Evolutionary conservation across 169 alveolate genomes (phyloP), one percentile per base, ranked within the genome.

Genomic region (Plasmodium cynomolgi): DNA sequence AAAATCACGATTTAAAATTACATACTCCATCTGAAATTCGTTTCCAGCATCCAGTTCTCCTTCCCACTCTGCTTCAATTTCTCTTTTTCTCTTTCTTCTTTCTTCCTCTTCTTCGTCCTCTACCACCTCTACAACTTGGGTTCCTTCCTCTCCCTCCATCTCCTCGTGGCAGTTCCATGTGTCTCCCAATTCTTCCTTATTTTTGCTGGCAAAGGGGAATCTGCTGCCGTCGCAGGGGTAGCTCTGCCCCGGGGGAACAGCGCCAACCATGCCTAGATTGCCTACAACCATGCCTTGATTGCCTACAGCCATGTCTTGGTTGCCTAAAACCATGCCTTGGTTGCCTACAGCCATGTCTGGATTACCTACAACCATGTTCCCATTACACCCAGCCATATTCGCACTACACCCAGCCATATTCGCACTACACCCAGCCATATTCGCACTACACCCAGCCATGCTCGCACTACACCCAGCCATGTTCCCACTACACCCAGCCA

Each of bases 1-100:
- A 41, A 39, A 71, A 84, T 84, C 73, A 72, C 26, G 47, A 72
- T 71, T 84, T 37, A 71, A 20, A 71, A 84, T 84, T 3, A 20
- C 5, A 31, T 58, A 23, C 33, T 56, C 83, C 20, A 20, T 23
- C 39, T 17, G 26, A 17, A 8, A n/a, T 6, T 84, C 73, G 54
- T 29, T 39, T 41, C 75, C 92, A 1, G 29, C 82, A 20, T 0
- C 68, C 26, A 20, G 0, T 13, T 41, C 37, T 68, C 15, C 41
- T 71, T 41, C 37, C 56, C 37, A 33, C n/a, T 31, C 73, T n/a
- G 13, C 29, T 13, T 37, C 44, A 26, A 44, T n/a, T 83, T 47
- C 39, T 26, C 62, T 81, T 47, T 81, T 20, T 29, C 34, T 81
- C n/a, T 47, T 58, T 29, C 56, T 81, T 23, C 73, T 72, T 29